Conservation (phyloP, 306 rosid species). For the Gleditsia sinensis region DNA sequence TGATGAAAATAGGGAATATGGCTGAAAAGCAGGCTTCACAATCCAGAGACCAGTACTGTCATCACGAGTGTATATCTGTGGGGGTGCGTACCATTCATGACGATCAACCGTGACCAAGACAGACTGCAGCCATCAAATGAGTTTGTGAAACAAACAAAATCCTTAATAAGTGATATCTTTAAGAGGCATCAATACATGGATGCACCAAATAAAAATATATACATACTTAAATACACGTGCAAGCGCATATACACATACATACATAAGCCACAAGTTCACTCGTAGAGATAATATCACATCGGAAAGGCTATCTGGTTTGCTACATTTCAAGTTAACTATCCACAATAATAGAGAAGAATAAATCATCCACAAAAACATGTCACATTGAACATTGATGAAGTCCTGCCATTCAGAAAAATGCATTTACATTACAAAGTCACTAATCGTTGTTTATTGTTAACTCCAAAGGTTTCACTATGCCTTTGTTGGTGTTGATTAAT, state of each 20-base stretch:
- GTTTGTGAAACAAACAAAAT: background rate
- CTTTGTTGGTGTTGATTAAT: no score
- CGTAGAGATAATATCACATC: background rate
- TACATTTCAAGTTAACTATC: background rate
- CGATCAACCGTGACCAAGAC: slow-evolving; percentile 68
- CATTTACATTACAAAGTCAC: background rate
- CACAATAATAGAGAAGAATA: background rate
- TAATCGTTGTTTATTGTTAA: slow-evolving; percentile 7
- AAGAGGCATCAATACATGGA: background rate
- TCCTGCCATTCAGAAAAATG: background rate
- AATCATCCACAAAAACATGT: background rate
- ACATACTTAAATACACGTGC: no score
- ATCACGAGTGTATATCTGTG: slow-evolving; percentile 65
- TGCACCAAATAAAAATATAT: background rate
- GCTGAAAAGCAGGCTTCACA: slow-evolving; percentile 53
- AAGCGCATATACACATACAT: no score
- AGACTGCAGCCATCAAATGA: slow-evolving; percentile 48
- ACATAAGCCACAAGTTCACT: background rate
- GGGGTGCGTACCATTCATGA: slow-evolving; percentile 75
- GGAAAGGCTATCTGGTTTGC: background rate
- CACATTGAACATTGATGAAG: background rate
- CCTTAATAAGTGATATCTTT: background rate
- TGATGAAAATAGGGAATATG: slow-evolving; percentile 26
- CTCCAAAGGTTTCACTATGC: no score
- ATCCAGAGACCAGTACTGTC: slow-evolving; percentile 64